Conservation (phyloP, 208 protist species). For the Acanthamoeba triangularis region DNA sequence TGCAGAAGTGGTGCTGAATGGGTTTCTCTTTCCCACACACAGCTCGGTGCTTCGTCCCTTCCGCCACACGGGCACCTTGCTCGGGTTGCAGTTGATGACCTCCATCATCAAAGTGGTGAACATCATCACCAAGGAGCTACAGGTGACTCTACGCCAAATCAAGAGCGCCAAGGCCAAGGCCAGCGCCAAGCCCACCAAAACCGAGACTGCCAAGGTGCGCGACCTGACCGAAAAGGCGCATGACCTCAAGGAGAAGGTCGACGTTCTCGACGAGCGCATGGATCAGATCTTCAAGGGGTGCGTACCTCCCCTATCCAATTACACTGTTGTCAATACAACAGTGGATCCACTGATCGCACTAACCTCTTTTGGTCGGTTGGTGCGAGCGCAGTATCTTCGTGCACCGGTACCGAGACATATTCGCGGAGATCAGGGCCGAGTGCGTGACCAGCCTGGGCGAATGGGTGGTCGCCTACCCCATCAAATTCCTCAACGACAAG, state of each 20-base stretch:
- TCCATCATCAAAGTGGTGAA: slow-evolving; percentile 64
- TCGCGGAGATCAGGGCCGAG: slow-evolving; percentile 73
- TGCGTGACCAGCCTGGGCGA: slow-evolving; percentile 73
- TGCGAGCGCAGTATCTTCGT: slow-evolving; percentile 78
- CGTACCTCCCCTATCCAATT: neutral
- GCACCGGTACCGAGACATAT: slow-evolving; percentile 77
- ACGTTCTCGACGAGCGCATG: slow-evolving; percentile 36
- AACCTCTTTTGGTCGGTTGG: neutral
- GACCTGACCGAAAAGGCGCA: slow-evolving; percentile 59
- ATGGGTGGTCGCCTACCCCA: slow-evolving; percentile 76
- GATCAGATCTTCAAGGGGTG: slow-evolving; percentile 76
- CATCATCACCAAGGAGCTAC: slow-evolving; percentile 56
- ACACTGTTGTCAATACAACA: neutral
- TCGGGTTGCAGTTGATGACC: slow-evolving; percentile 55
- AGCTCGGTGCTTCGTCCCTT: slow-evolving; percentile 56
- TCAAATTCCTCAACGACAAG: slow-evolving; percentile 77
- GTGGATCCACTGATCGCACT: neutral
- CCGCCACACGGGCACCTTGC: slow-evolving; percentile 61
- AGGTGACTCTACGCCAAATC: slow-evolving; percentile 17
- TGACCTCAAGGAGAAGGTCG: slow-evolving; percentile 45
- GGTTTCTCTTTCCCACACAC: no score
- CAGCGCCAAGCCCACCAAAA: neutral
- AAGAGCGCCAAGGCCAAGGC: slow-evolving; percentile 55
- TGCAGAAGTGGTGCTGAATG: neutral
- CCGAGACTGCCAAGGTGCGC: slow-evolving; percentile 6